Evolutionary conservation across 2,329 filamentous ascomycete species (phyloP).

Genomic region (Microcyclospora pomicola): DNA sequence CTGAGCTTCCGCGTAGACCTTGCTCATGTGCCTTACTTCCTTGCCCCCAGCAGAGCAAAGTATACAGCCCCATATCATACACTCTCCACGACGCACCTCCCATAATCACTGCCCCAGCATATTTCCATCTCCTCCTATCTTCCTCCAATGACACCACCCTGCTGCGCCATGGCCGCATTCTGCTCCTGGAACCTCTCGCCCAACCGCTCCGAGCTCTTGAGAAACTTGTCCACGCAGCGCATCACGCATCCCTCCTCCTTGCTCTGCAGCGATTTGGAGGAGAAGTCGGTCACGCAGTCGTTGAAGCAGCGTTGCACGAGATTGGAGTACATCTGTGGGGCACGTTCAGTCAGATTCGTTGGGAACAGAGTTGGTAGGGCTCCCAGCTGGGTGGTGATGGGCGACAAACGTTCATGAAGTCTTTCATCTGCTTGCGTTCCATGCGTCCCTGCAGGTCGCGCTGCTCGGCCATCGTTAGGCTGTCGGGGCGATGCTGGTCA

Average conservation of each 20-base stretch:
- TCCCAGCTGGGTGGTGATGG: constrained; percentile 1
- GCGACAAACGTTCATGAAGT: constrained; percentile 81
- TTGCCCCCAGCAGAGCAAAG: no score
- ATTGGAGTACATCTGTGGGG: constrained; percentile 51
- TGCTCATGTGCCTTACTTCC: no score
- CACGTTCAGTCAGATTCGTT: neutral
- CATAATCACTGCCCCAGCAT: no score
- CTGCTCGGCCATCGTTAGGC: constrained; percentile 67
- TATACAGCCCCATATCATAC: no score
- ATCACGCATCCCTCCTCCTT: constrained; percentile 86
- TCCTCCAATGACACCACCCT: constrained; percentile 29
- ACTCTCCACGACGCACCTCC: no score
- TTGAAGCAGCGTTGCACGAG: constrained; percentile 85
- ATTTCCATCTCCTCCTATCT: constrained; percentile 6
- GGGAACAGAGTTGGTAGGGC: neutral
- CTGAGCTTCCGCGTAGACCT: no score
- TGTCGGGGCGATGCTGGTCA: constrained; percentile 3
- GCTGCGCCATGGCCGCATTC: constrained; percentile 53
- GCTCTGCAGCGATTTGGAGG: constrained; percentile 79
- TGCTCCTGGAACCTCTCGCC: constrained; percentile 79
- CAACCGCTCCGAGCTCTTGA: constrained; percentile 80
- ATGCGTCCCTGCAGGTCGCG: constrained; percentile 87
- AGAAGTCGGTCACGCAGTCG: constrained; percentile 96
- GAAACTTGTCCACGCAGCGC: constrained; percentile 90
- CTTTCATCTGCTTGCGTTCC: constrained; percentile 97